These are phyloP conservation scores for Exophiala phaeomuriformis DNA, from an alignment of 2,329 filamentous ascomycete species.

Conservation along the genomic window DNA sequence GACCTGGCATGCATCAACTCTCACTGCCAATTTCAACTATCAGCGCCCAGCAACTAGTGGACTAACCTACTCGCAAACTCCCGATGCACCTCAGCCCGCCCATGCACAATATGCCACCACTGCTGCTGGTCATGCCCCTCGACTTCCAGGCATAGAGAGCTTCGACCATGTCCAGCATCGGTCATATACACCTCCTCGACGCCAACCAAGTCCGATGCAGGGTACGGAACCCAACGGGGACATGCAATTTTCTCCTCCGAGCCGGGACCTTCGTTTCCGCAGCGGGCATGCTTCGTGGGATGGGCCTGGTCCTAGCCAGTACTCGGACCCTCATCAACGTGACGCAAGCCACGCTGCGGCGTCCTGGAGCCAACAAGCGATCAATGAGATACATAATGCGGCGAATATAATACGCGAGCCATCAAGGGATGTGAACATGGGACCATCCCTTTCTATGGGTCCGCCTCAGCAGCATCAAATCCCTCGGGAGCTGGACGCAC, in stretches of 20 bases:
- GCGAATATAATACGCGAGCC: constrained; percentile 6
- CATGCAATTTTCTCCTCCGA: constrained; percentile 32
- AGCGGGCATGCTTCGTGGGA: constrained; percentile 44
- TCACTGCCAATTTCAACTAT: constrained; percentile 53
- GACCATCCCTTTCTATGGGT: constrained; percentile 13
- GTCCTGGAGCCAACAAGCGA: constrained; percentile 40
- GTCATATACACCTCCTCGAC: constrained; percentile 51
- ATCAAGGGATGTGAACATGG: constrained; percentile 14
- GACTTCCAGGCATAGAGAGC: constrained; percentile 83
- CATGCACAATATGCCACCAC: constrained; percentile 44
- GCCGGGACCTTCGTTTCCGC: constrained; percentile 37
- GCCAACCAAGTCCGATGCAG: constrained; percentile 68
- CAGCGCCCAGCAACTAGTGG: constrained; percentile 62
- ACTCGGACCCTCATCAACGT: constrained; percentile 26
- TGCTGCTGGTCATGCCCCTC: constrained; percentile 52
- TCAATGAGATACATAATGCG: constrained; percentile 35
- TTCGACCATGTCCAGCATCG: constrained; percentile 67
- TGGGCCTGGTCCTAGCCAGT: constrained; percentile 33
- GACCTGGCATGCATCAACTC: constrained; percentile 74
- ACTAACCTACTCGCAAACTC: constrained; percentile 66
- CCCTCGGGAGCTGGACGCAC: constrained; percentile 18
- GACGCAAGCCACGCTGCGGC: constrained; percentile 37
- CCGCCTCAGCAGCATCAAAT: constrained; percentile 25
- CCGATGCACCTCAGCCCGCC: constrained; percentile 54
- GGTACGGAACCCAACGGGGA: constrained; percentile 51